phyloP scores from a whole-genome alignment of 169 alveolate species.

The Babesia bigemina region DNA sequence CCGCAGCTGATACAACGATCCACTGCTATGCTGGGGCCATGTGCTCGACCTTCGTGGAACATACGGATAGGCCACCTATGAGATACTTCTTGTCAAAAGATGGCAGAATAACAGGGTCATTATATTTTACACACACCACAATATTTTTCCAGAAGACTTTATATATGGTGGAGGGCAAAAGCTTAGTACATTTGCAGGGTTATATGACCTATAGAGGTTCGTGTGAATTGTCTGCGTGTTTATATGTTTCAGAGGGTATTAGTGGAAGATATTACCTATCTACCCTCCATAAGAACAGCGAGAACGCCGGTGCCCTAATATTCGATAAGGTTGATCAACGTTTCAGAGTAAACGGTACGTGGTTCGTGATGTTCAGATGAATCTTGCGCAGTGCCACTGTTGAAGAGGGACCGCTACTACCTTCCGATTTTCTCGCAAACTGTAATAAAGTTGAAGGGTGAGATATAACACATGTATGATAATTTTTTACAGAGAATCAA shows the following conservation, averaged over 20 bases:
- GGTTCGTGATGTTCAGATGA: background rate
- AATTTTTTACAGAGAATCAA: background rate
- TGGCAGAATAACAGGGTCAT: background rate
- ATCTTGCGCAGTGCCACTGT: constrained; percentile 3
- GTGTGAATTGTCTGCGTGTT: background rate
- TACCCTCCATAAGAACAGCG: background rate
- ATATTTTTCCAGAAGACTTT: background rate
- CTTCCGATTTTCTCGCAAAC: background rate
- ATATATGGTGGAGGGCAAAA: background rate
- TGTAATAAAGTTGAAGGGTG: constrained; percentile 20
- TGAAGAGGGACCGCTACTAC: constrained; percentile 15
- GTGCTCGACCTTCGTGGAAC: background rate
- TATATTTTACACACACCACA: background rate
- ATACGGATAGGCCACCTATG: background rate
- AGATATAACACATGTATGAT: background rate
- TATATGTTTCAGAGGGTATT: background rate
- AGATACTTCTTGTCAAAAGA: constrained; percentile 2
- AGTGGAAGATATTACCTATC: background rate
- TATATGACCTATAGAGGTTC: background rate
- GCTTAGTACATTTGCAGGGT: background rate
- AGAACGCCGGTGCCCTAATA: background rate
- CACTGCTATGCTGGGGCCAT: constrained; percentile 1
- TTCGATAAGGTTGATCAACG: background rate
- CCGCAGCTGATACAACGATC: background rate
- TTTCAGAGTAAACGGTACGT: background rate